Evolutionary conservation across 139 green algal species (phyloP), one percentile per base, ranked within the genome.

Genomic region (Choricystis sp.): DNA sequence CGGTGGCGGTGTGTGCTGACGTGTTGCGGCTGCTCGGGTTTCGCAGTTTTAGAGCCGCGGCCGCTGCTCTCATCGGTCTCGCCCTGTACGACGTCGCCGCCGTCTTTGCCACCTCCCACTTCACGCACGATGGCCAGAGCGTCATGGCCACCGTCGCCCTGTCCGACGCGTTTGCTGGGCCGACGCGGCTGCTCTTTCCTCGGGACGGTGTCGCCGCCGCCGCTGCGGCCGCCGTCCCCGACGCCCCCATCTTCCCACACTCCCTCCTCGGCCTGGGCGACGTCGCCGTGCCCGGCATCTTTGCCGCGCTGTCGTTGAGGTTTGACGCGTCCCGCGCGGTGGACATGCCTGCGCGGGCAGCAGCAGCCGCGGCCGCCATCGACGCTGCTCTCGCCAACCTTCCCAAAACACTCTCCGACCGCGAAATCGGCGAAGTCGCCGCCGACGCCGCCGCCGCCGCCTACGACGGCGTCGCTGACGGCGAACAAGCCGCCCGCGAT

Each of bases 1-100:
- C 79, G 3, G 82, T 70, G 64, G 29, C 80, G 26, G 72, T 86
- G 2, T 72, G 75, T 14, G 70, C 67, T 30, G 79, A 86, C 66
- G 81, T 84, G 26, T 66, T 82, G 63, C 73, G 81, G 64, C 76
- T 91, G 22, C 63, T 92, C 21, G 86, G 86, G 1, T 61, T 91
- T 22, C 76, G 73, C 16, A 83, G 69, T 66, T 94, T 94, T 74
- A 72, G 84, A 0, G 79, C 81, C 26, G 86, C 82, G 1, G 83
- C 57, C 2, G 77, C 88, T 31, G 74, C 90, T 66, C 82, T 94
- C 31, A 24, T 77, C 24, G 94, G 91, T 0, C 77, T 98, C 55
- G 81, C 96, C 59, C 23, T 74, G 26, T 97, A 97, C 65, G 91
- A 97, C 68, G 85, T 94, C 19, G 88, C 91, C 55, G 94, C 86